These are phyloP conservation scores for Stereocaulon alpinum DNA, from an alignment of 495 filamentous ascomycete genomes.

Conservation along the genomic window DNA sequence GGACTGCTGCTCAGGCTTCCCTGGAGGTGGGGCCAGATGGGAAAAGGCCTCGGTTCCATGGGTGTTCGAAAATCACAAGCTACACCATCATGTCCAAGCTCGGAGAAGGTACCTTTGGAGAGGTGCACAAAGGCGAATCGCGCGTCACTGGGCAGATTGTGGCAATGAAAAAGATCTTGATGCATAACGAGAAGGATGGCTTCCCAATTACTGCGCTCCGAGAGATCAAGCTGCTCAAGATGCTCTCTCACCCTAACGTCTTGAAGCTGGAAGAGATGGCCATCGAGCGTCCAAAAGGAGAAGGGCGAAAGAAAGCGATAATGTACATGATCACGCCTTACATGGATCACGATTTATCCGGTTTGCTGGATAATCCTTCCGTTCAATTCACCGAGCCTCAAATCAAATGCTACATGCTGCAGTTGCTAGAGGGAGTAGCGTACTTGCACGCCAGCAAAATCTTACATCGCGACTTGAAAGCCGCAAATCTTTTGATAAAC, in stretches of 20 bases:
- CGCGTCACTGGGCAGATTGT: conserved; percentile 61
- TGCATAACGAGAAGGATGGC: conserved; percentile 96
- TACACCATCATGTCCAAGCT: conserved; percentile 88
- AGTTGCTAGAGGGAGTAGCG: conserved; percentile 77
- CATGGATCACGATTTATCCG: conserved; percentile 97
- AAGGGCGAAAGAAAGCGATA: conserved; percentile 72
- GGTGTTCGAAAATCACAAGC: conserved; percentile 77
- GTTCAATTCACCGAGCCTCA: conserved; percentile 79
- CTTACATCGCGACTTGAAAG: conserved; percentile 97
- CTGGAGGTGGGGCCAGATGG: conserved; percentile 24
- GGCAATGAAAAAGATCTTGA: conserved; percentile 90
- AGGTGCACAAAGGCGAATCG: conserved; percentile 83
- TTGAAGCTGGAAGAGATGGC: conserved; percentile 91
- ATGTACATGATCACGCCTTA: conserved; percentile 99
- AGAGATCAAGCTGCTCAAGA: conserved; percentile 95
- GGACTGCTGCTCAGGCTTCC: conserved; percentile 12
- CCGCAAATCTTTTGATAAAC: conserved; percentile 92
- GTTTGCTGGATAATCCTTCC: conserved; percentile 85
- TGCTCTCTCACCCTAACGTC: conserved; percentile 82
- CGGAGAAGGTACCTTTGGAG: conserved; percentile 95
- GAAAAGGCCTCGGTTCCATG: conserved; percentile 50
- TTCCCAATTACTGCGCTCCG: conserved; percentile 95
- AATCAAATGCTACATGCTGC: conserved; percentile 96
- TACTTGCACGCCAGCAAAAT: conserved; percentile 89
- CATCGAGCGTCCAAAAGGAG: conserved; percentile 66